Percentiles rank a stretch among this genome's conserved stretches.
phyloP scores from a whole-genome alignment of 139 green algal genomes.

The Coelastrella sp. region DNA sequence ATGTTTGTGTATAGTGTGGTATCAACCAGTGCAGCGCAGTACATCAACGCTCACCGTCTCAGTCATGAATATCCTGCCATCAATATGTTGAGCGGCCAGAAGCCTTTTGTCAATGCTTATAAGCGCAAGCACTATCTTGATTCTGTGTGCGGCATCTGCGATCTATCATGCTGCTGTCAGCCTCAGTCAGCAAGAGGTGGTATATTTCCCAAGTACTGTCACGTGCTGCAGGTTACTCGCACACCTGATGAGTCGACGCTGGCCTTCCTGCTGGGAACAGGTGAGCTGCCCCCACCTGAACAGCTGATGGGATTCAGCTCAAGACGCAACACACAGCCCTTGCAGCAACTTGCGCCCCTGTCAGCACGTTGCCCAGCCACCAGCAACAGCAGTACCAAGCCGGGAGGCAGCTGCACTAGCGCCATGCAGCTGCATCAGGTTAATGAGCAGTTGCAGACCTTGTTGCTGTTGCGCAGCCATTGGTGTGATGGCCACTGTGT shows the following conservation, averaged over 20 bases:
- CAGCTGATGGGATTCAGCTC: no score
- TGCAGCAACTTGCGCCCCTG: not conserved
- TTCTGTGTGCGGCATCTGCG: no score
- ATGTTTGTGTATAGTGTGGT: no score
- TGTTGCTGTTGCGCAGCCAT: constrained; percentile 44
- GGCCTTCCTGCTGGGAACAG: constrained; percentile 80
- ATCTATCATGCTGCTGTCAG: no score
- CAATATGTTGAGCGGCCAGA: no score
- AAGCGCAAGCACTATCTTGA: no score
- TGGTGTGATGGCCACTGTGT: constrained; percentile 88
- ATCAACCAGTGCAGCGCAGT: no score
- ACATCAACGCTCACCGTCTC: no score
- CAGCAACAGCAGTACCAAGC: constrained; percentile 6
- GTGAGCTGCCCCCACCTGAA: not conserved
- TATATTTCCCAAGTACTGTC: no score
- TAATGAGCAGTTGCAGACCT: not conserved
- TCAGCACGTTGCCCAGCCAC: not conserved
- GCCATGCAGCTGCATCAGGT: not conserved
- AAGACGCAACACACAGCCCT: not conserved
- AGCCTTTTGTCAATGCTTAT: no score
- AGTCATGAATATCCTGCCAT: no score
- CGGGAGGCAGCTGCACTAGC: not conserved
- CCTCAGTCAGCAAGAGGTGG: no score
- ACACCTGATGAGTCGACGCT: constrained; percentile 73
- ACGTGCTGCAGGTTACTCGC: constrained; percentile 51